Conservation (phyloP, 768 basidiomycete species). For the Mycena polygramma region DNA sequence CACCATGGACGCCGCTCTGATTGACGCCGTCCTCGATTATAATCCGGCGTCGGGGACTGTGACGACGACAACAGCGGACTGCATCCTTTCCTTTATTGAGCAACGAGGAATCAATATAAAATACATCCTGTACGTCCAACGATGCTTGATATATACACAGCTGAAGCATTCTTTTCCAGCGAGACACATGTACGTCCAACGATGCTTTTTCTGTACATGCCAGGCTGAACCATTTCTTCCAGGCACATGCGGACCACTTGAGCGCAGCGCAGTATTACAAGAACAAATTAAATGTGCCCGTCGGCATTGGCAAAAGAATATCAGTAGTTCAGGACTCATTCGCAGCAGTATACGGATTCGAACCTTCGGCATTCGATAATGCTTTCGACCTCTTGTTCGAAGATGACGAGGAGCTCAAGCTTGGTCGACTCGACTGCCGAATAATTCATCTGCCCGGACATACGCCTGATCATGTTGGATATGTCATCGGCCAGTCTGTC, state of each 20-base stretch:
- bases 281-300: conserved; percentile 44
- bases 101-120: conserved; percentile 46
- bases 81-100: conserved; percentile 46
- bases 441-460: conserved; percentile 55
- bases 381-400: conserved; percentile 50
- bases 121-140: conserved; percentile 48
- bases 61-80: conserved; percentile 50
- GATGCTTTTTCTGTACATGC: no score
- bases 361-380: conserved; percentile 40
- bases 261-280: conserved; percentile 52
- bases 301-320: conserved; percentile 54
- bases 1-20: conserved; percentile 58
- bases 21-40: conserved; percentile 54
- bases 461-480: conserved; percentile 53
- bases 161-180: conserved; percentile 29
- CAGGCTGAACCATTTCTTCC: no score
- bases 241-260: conserved; percentile 55
- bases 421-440: conserved; percentile 45
- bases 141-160: neutral
- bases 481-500: conserved; percentile 50
- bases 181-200: conserved; percentile 44
- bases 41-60: conserved; percentile 46
- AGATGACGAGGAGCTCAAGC: conserved; percentile 50
- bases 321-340: conserved; percentile 50
- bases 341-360: conserved; percentile 49